These are phyloP conservation scores for Talaromyces piceae DNA, from an alignment of 2,329 filamentous ascomycete genomes.

Conservation along the genomic window DNA sequence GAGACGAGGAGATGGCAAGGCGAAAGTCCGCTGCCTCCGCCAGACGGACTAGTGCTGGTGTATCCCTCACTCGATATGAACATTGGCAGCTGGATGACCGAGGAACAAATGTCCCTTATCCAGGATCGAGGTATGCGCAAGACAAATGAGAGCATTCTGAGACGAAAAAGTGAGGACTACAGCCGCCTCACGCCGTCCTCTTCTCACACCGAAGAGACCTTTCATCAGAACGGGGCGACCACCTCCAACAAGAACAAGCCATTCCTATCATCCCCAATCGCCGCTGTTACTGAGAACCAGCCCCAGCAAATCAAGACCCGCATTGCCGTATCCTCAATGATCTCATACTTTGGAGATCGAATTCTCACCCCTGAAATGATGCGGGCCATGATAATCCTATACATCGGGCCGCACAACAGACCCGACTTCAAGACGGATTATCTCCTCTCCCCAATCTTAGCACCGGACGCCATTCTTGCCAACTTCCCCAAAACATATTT, in stretches of 20 bases:
- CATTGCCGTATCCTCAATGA: conserved; percentile 93
- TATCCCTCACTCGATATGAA: conserved; percentile 95
- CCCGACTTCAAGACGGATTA: conserved; percentile 91
- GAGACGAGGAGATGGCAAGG: conserved; percentile 50
- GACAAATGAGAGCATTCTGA: conserved; percentile 69
- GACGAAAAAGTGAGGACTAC: conserved; percentile 84
- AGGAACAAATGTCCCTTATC: conserved; percentile 93
- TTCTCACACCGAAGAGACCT: conserved; percentile 16
- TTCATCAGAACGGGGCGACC: conserved; percentile 13
- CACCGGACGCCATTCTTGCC: conserved; percentile 73
- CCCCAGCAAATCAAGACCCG: conserved; percentile 61
- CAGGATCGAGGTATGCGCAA: conserved; percentile 70
- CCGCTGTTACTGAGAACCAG: conserved; percentile 27
- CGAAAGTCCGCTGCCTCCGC: conserved; percentile 58
- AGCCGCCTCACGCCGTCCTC: conserved; percentile 59
- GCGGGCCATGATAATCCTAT: conserved; percentile 97
- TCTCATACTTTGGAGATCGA: conserved; percentile 95
- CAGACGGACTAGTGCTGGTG: conserved; percentile 73
- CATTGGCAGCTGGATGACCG: conserved; percentile 98
- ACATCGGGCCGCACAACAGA: conserved; percentile 86
- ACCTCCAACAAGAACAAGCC: conserved; percentile 9
- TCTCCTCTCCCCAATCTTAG: conserved; percentile 79
- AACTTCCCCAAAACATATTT: conserved; percentile 94
- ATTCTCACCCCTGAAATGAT: conserved; percentile 97
- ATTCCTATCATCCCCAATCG: conserved; percentile 29